Conservation (phyloP, 331 rosid species). For the Prunus yedoensis region DNA sequence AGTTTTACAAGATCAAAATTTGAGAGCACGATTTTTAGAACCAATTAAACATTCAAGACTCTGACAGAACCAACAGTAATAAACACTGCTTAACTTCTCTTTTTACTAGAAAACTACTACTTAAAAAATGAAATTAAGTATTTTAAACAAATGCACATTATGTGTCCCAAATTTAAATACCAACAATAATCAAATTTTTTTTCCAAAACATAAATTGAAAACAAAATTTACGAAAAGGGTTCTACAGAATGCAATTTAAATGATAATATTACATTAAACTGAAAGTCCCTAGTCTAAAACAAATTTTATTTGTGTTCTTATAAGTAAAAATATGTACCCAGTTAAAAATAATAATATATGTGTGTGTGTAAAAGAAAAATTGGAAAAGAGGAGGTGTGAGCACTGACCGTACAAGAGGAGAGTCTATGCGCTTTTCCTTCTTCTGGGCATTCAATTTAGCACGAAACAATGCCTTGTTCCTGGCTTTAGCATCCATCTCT, state of each 20-base stretch:
- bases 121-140: not conserved
- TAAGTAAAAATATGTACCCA: no score
- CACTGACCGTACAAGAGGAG: constrained; percentile 71
- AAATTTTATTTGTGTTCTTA: no score
- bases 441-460: constrained; percentile 74
- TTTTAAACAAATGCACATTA: not conserved
- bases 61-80: not conserved
- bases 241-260: not conserved
- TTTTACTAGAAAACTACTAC: not conserved
- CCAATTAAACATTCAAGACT: not conserved
- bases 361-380: not conserved
- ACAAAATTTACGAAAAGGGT: not conserved
- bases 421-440: constrained; percentile 82
- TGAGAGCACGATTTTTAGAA: not conserved
- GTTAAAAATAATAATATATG: no score
- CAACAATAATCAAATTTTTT: not conserved
- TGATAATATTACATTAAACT: not conserved
- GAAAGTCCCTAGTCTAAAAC: not conserved
- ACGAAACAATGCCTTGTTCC: constrained; percentile 64
- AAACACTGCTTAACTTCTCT: not conserved
- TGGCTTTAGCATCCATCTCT: constrained; percentile 66
- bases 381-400: not conserved
- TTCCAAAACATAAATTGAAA: not conserved
- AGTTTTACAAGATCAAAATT: not conserved
- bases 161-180: not conserved